Evolutionary conservation across 495 filamentous ascomycete genomes (phyloP).

Genomic region (Symbiotaphrina buchneri): DNA sequence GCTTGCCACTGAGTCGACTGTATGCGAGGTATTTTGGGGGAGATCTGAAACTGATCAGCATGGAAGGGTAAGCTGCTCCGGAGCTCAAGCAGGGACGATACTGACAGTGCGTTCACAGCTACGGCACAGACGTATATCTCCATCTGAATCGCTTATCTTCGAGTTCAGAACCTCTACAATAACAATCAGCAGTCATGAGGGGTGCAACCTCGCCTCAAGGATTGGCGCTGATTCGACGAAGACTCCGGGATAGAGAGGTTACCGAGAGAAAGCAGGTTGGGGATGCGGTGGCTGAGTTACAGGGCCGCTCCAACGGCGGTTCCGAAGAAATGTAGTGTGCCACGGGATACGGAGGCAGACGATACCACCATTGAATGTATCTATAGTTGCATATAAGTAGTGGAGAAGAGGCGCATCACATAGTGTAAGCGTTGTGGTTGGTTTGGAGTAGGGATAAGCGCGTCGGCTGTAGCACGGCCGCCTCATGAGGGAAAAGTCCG

Average conservation of each 20-base stretch:
- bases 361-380: constrained; percentile 1
- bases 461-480: neutral
- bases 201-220: constrained; percentile 43
- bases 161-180: constrained; percentile 92
- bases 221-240: constrained; percentile 49
- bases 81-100: neutral
- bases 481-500: neutral
- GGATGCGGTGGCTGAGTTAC: constrained; percentile 51
- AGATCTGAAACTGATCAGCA: constrained; percentile 91
- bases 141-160: constrained; percentile 89
- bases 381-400: neutral
- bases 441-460: neutral
- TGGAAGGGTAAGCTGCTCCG: constrained; percentile 67
- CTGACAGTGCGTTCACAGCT: constrained; percentile 25
- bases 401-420: neutral
- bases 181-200: constrained; percentile 95
- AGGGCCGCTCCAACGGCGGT: constrained; percentile 8
- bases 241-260: constrained; percentile 45
- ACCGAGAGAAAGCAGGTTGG: constrained; percentile 74
- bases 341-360: constrained; percentile 6
- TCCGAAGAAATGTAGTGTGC: constrained; percentile 2
- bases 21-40: constrained; percentile 97
- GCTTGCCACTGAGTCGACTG: constrained; percentile 74
- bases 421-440: neutral
- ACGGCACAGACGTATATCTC: constrained; percentile 95